Base-by-base conservation (phyloP, 176 grass and related monocot genomes). In the Metroxylon sagu region DNA sequence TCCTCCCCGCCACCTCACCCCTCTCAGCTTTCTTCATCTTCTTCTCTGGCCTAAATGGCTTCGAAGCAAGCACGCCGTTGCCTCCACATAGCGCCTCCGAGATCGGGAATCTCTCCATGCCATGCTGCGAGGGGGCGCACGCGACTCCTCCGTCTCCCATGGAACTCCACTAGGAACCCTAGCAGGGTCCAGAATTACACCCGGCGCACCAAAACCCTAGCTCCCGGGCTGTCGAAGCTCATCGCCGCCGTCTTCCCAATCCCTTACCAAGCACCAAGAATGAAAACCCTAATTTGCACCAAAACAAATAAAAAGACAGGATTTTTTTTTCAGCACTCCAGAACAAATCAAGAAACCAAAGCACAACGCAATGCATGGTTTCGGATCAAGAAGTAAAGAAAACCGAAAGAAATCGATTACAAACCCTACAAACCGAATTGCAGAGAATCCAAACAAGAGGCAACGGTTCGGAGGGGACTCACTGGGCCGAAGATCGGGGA, bases 101-200 rank as follows among this genome's bases (percentile, higher is more conserved):
- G 54, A 73, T 48, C 28, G 50, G 82, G 65, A 68, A 68, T 18
- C 52, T 26, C 28, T 68, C 65, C 65, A 68, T 68, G 52, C 55
- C 39, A 55, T 55, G 50, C 65, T 68, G 65, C 63, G 79, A 81
- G 71, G 86, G 74, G 79, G 80, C 85, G 79, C 85, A 83, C 74
- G 85, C 84, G 77, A 98, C 88, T 64, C 94, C 88, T 54, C 94
- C 88, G 85, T 98, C 88, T 88, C 94, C 88, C 94, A 98, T 98
- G 85, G 93, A 98, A 86, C 69, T 83, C 64, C 19, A 29, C 23
- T 56, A 53, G 27, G 39, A 62, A 71, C 75, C 81, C 79, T 60
- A 81, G 70, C 56, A 52, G 48, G 65, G 64, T 56, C 64, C 72
- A 31, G 3, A 16, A 56, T 19, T 69, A 77, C 49, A 26, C 55